phyloP scores from a whole-genome alignment of 768 basidiomycete genomes.

The Candolleomyces efflorescens region DNA sequence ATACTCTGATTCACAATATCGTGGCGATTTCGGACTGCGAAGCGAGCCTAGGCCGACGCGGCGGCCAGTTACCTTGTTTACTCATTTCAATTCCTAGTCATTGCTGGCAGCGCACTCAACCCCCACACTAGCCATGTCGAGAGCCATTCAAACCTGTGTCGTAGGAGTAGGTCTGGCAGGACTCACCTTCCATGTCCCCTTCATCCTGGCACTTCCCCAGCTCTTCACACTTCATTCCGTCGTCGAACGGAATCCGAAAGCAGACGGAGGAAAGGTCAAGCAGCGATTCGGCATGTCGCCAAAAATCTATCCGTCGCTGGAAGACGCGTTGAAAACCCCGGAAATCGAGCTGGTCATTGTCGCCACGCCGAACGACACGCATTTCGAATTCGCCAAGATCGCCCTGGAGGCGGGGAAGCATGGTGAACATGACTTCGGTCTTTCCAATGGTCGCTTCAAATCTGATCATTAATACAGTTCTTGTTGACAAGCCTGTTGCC shows the following conservation, averaged over 20 bases:
- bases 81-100: no score
- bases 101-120: neutral
- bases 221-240: conserved; percentile 72
- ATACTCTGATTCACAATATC: no score
- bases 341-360: conserved; percentile 68
- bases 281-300: conserved; percentile 57
- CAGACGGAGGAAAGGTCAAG: conserved; percentile 58
- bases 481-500: conserved; percentile 79
- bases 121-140: conserved; percentile 20
- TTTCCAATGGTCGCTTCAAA: neutral
- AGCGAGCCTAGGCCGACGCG: no score
- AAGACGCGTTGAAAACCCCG: conserved; percentile 55
- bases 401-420: conserved; percentile 69
- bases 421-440: conserved; percentile 31
- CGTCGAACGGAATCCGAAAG: conserved; percentile 63
- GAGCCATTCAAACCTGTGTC: conserved; percentile 65
- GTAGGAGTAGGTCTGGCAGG: conserved; percentile 76
- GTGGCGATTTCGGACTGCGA: no score
- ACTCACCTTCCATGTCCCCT: conserved; percentile 77
- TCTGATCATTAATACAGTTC: conserved; percentile 36
- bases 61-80: no score
- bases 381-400: conserved; percentile 63
- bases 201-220: conserved; percentile 67
- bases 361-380: conserved; percentile 71
- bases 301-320: conserved; percentile 57